Evolutionary conservation across 345 rosid genomes (phyloP).

Genomic region (Streptanthus diversifolius): DNA sequence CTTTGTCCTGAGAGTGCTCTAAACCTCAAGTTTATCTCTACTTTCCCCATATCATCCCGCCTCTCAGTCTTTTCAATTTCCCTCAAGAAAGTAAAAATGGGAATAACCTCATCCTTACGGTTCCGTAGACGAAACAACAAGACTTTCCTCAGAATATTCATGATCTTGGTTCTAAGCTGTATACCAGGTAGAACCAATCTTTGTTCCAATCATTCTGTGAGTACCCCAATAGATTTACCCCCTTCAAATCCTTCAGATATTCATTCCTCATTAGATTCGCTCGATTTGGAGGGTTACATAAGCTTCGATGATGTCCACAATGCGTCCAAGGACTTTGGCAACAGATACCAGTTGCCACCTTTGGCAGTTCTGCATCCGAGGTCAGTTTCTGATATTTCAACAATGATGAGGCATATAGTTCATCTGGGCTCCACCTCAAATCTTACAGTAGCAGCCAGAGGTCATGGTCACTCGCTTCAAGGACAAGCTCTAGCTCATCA

Average conservation of each 20-base stretch:
- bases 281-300: conserved; percentile 61
- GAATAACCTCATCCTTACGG: conserved; percentile 37
- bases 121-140: conserved; percentile 44
- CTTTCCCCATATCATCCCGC: conserved; percentile 10
- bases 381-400: conserved; percentile 78
- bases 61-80: conserved; percentile 25
- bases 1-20: conserved; percentile 38
- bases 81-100: conserved; percentile 44
- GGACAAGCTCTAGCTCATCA: conserved; percentile 85
- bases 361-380: conserved; percentile 68
- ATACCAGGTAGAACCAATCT: conserved; percentile 50
- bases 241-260: conserved; percentile 33
- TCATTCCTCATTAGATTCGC: conserved; percentile 40
- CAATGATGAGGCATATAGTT: conserved; percentile 49
- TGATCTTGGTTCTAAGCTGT: conserved; percentile 56
- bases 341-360: conserved; percentile 60
- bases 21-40: conserved; percentile 38
- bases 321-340: conserved; percentile 87
- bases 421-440: conserved; percentile 56
- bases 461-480: conserved; percentile 91
- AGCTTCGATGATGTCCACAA: conserved; percentile 49
- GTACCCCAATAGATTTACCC: conserved; percentile 31
- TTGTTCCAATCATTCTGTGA: conserved; percentile 42
- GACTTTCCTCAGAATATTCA: conserved; percentile 43
- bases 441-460: conserved; percentile 87